Conservation (phyloP, 768 basidiomycete species). For the Psilocybe sp. region DNA sequence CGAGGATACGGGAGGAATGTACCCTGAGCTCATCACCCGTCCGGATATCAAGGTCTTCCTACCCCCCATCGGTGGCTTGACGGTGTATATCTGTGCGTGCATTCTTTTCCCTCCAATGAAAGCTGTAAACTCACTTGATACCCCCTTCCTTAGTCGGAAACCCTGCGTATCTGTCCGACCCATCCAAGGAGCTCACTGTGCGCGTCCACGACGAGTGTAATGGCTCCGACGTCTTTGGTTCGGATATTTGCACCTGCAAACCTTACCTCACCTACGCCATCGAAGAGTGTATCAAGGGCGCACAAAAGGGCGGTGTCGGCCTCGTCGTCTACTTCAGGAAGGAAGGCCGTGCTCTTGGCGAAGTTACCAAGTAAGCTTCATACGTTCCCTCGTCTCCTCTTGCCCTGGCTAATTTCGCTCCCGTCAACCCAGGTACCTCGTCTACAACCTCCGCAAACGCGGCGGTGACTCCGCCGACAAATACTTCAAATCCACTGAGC, state of each 20-base stretch:
- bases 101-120: background rate
- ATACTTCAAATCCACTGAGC: conserved; percentile 92
- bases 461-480: conserved; percentile 89
- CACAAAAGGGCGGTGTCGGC: conserved; percentile 75
- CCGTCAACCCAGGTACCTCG: conserved; percentile 61
- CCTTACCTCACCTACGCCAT: conserved; percentile 92
- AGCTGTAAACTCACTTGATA: background rate
- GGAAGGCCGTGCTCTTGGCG: conserved; percentile 89
- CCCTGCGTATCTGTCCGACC: conserved; percentile 73
- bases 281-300: conserved; percentile 85
- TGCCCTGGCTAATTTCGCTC: background rate
- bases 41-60: conserved; percentile 95
- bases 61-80: conserved; percentile 88
- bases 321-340: conserved; percentile 94
- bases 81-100: conserved; percentile 83
- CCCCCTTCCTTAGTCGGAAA: conserved; percentile 60
- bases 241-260: conserved; percentile 90
- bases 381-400: background rate
- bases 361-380: conserved; percentile 73
- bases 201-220: conserved; percentile 97
- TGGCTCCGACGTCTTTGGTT: conserved; percentile 95
- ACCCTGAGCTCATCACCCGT: conserved; percentile 92
- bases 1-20: conserved; percentile 96
- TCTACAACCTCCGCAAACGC: conserved; percentile 95
- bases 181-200: conserved; percentile 76